Evolutionary conservation across 345 rosid species (phyloP), one percentile per base, ranked within the genome.

Genomic region (Gossypioides kirkii): DNA sequence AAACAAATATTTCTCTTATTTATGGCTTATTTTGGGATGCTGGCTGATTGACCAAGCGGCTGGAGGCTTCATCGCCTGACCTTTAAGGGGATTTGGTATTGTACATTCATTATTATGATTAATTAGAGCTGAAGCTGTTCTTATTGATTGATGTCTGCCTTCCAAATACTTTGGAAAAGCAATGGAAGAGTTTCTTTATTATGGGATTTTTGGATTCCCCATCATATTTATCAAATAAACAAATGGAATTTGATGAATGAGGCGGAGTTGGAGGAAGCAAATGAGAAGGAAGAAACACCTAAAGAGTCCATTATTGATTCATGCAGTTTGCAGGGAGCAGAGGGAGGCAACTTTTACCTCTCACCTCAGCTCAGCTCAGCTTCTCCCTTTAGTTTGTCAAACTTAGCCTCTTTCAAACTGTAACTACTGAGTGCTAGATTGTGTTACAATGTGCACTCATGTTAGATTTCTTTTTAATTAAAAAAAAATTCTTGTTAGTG

Each of bases 11-110:
- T 32, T 32, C 38, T 32, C 7, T 4, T 32, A 32, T 5, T 32
- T 32, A 91, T 94, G 63, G 41, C 41, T 59, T 59, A 10, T 59
- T 13, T 59, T 1, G 10, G 18, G 13, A 23, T 16, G 7, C 13
- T 66, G 9, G 38, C 97, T 3, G 97, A 94, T 77, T 88, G 97
- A 61, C 90, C 82, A 91, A 89, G 83, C 92, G 97, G 74, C 86
- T 91, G 13, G 97, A 90, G 81, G 87, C 93, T 76, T 89, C 97
- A 1, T 59, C 90, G 50, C 85, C 84, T 76, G 97, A 90, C 73
- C 87, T 92, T 18, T 91, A 90, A 77, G 89, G 77, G 61, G 84
- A 88, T 77, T 64, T 94, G 97, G 98, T 94, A 88, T 78, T 59
- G 25, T 53, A 6, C 49, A 55, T n/a, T 10, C 5, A 5, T 23